These are phyloP conservation scores for Henckelia pumila DNA, from an alignment of 257 asterid genomes.

Conservation along the genomic window DNA sequence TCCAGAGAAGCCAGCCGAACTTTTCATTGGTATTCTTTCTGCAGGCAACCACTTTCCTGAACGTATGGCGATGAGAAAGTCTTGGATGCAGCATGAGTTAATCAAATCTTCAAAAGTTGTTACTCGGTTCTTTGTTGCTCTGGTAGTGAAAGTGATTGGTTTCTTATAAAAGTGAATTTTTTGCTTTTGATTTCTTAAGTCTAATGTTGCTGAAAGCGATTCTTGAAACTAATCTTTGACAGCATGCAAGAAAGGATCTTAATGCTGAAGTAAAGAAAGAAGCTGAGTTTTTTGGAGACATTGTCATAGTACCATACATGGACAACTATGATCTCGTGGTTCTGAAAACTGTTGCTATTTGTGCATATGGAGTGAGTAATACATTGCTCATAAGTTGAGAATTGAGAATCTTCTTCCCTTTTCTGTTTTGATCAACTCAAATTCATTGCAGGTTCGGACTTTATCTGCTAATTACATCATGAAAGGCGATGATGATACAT, in stretches of 20 bases:
- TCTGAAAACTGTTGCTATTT: constrained; percentile 86
- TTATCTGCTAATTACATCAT: constrained; percentile 66
- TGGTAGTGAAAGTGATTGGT: constrained; percentile 47
- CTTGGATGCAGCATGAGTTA: constrained; percentile 89
- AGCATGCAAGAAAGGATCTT: constrained; percentile 82
- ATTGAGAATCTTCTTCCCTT: constrained; percentile 11
- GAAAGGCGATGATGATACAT: constrained; percentile 96
- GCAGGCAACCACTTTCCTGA: constrained; percentile 98
- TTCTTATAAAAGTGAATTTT: neutral
- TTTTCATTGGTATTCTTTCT: constrained; percentile 89
- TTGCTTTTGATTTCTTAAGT: neutral
- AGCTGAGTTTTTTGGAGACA: constrained; percentile 92
- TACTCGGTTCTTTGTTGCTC: constrained; percentile 87
- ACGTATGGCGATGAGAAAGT: constrained; percentile 89
- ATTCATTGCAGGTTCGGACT: constrained; percentile 50
- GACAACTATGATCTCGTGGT: constrained; percentile 96
- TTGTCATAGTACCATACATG: constrained; percentile 83
- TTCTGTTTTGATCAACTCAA: neutral
- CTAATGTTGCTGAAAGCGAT: constrained; percentile 3
- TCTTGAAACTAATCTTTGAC: constrained; percentile 26
- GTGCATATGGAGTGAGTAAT: constrained; percentile 81
- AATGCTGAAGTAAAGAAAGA: constrained; percentile 73
- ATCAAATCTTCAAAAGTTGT: constrained; percentile 72
- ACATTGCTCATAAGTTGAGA: constrained; percentile 11
- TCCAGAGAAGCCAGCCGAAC: constrained; percentile 53